Evolutionary conservation across 176 grass and related monocot genomes (phyloP), one percentile per base, ranked within the genome.

Genomic region (Carex parvula): DNA sequence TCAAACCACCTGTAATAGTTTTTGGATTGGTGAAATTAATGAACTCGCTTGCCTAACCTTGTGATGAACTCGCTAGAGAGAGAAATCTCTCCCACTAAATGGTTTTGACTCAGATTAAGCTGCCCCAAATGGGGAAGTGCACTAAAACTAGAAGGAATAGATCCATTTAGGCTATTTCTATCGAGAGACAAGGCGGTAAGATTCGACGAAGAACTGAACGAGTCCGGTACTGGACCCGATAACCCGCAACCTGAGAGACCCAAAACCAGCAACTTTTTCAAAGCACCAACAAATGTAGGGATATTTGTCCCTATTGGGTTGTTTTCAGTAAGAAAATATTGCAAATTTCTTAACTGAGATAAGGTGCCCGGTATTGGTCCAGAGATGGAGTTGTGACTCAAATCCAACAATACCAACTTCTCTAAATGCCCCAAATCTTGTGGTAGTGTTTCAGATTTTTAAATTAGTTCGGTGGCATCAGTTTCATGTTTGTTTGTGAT

Each of bases 51-150:
- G 14, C 90, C 94, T 14, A 97, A 89, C 78, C 88, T 87, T 59
- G 75, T 89, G 17, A 97, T 90, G 65, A 97, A 97, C 46, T 87
- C 88, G 29, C 83, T 86, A 3, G 94, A 91, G 79, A 97, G 87
- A 24, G 52, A 82, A 46, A 97, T 91, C 88, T 94, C 94, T 56
- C 94, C 91, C 39, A 83, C 85, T 4, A 97, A 85, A 54, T 86
- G 67, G 89, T 97, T 97, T 87, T 97, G 91, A 86, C 94, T 97
- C 2, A 97, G 89, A 87, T 94, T 97, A 10, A 97, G 90, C 76
- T 94, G 91, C 11, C 91, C 94, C 62, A 97, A 87, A 60, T 91
- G 89, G 58, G 94, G 91, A 48, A 93, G 86, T 67, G 86, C 81
- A 0, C 81, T 84, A 15, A 97, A 89, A 59, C 66, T 87, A 44